These are phyloP conservation scores for Hordeum pubiflorum DNA, from an alignment of 202 grass and related monocot genomes.

Conservation along the genomic window DNA sequence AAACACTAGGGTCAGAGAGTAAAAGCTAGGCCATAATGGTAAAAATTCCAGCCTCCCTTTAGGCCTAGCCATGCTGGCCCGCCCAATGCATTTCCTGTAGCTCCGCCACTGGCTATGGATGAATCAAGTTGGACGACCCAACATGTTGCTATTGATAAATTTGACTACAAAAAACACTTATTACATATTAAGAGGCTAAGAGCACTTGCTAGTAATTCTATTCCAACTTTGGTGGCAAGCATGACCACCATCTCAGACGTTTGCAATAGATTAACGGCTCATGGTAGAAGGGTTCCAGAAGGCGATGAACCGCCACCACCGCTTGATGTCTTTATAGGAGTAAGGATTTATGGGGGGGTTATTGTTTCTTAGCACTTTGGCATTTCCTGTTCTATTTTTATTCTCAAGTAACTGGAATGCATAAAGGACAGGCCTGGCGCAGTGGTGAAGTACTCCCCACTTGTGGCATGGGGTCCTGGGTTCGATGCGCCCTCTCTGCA, in stretches of 20 bases:
- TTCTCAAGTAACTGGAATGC: conserved; percentile 1
- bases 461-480: background rate
- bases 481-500: background rate
- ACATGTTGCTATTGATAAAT: background rate
- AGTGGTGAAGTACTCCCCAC: background rate
- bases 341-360: too few relatives aligned
- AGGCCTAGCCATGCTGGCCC: too few relatives aligned
- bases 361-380: background rate
- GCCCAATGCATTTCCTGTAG: too few relatives aligned
- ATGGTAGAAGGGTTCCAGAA: background rate
- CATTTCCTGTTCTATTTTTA: background rate
- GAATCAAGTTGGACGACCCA: background rate
- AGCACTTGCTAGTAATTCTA: background rate
- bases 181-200: too few relatives aligned
- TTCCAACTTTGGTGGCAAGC: background rate
- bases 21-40: too few relatives aligned
- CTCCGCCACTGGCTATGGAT: background rate
- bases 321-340: too few relatives aligned
- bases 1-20: too few relatives aligned
- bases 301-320: too few relatives aligned
- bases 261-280: background rate
- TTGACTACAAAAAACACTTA: too few relatives aligned
- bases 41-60: too few relatives aligned
- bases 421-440: background rate
- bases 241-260: background rate